Conservation (phyloP, 2,329 filamentous ascomycete genomes). For the Dendryphion nanum region DNA sequence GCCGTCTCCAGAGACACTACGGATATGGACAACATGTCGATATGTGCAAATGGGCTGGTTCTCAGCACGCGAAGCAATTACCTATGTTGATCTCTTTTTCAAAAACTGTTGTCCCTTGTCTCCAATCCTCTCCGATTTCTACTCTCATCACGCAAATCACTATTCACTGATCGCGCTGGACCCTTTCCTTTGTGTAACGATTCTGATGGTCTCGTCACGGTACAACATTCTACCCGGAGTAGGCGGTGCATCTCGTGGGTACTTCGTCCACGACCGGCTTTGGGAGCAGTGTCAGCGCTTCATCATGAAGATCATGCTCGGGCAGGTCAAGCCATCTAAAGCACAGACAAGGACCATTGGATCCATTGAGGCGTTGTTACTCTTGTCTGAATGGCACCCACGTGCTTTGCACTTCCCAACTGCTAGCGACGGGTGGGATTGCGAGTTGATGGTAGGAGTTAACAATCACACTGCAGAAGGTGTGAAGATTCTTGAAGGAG, state of each 20-base stretch:
- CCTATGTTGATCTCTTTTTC: slow-evolving; percentile 54
- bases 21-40: slow-evolving; percentile 50
- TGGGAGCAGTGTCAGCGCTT: slow-evolving; percentile 57
- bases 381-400: slow-evolving; percentile 59
- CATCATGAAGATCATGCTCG: slow-evolving; percentile 54
- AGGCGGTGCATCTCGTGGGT: slow-evolving; percentile 47
- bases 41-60: slow-evolving; percentile 59
- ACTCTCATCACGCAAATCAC: slow-evolving; percentile 50
- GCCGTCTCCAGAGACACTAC: slow-evolving; percentile 41
- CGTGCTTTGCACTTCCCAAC: slow-evolving; percentile 55
- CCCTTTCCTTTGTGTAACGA: slow-evolving; percentile 53
- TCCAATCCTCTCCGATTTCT: slow-evolving; percentile 51
- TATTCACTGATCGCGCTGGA: slow-evolving; percentile 50
- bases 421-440: slow-evolving; percentile 56
- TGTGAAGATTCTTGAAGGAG: slow-evolving; percentile 33
- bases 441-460: slow-evolving; percentile 47
- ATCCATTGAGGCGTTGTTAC: slow-evolving; percentile 53
- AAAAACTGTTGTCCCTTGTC: slow-evolving; percentile 52
- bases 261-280: slow-evolving; percentile 54
- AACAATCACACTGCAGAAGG: slow-evolving; percentile 40
- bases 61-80: slow-evolving; percentile 53
- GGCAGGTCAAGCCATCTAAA: slow-evolving; percentile 53
- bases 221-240: slow-evolving; percentile 43
- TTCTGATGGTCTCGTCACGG: slow-evolving; percentile 56
- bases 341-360: slow-evolving; percentile 52